Conservation (phyloP, 257 asterid genomes). For the Nicotiana noctiflora region DNA sequence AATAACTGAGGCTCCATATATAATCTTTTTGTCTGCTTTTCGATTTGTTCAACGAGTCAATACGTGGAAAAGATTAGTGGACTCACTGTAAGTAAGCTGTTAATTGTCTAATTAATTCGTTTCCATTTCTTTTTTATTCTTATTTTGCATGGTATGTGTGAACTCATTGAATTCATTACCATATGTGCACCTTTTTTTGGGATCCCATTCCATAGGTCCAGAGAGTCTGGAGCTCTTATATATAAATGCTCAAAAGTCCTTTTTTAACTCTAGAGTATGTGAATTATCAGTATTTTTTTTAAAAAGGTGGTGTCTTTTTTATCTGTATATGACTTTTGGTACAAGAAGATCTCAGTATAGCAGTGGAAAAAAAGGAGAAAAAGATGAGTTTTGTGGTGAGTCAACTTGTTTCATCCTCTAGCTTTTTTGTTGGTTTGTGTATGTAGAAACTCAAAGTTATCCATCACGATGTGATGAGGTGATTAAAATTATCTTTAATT, state of each 20-base stretch:
- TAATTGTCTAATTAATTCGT: background rate
- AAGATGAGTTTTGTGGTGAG: background rate
- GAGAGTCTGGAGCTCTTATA: background rate
- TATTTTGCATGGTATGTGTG: background rate
- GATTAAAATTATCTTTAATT: too few relatives aligned
- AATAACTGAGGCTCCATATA: too few relatives aligned
- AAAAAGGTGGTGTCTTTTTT: background rate
- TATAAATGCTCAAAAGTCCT: too few relatives aligned
- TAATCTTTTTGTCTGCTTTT: background rate
- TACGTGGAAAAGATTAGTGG: background rate
- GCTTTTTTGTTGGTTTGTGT: background rate
- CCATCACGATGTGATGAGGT: too few relatives aligned
- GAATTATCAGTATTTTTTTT: background rate
- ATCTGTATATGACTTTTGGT: background rate
- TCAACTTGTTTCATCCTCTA: background rate
- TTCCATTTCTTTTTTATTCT: background rate
- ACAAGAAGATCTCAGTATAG: too few relatives aligned
- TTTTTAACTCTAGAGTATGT: too few relatives aligned
- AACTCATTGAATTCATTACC: background rate
- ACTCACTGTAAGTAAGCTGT: background rate
- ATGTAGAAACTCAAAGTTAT: background rate
- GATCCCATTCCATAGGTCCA: background rate
- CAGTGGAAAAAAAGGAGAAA: too few relatives aligned
- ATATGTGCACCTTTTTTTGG: background rate
- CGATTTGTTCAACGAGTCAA: background rate